Evolutionary conservation across 768 basidiomycete genomes (phyloP), one percentile per base, ranked within the genome.

Genomic region (Tylopilus sp.): DNA sequence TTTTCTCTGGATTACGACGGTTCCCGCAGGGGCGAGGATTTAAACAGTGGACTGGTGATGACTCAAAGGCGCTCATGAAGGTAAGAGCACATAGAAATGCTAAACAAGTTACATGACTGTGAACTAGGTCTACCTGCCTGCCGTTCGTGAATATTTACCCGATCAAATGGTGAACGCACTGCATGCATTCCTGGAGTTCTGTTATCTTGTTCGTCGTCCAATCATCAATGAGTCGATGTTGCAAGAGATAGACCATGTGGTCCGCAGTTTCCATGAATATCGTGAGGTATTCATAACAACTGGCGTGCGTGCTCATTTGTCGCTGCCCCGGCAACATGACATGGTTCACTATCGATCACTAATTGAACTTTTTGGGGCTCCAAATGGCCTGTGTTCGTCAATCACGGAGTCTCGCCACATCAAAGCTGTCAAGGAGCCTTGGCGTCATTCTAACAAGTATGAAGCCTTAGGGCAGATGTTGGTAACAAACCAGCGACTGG

Each of bases 251-350:
- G 44, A 44, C 1, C 11, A 21, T 12, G 17, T n/a, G 2, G n/a
- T 44, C 11, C 28, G 30, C 3, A 7, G 0, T 28, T 43, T 28
- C 11, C 42, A 43, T n/a, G 7, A 17, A 3, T 14, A 43, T 4
- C 42, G 26, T 2, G 26, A 3, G 1, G n/a, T 43, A 1, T 43
- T 43, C 26, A 43, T 3, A 6, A 10, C 8, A 3, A 22, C 19
- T 21, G 44, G 29, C 4, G 29, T 30, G 1, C 29, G 7, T 4
- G 2, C 13, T 21, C 29, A 31, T 13, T 63, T 70, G 22, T 66
- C 60, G 1, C 58, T 73, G 1, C 72, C 70, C 0, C 54, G 61
- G 0, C 72, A 76, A 38, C 74, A 75, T 21, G 59, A 71, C 0
- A 43, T 74, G 1, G 36, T 38, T 1, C 74, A 75, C 26, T 75